phyloP scores from a whole-genome alignment of 495 filamentous ascomycete genomes.

The Rhizodiscina lignyota region DNA sequence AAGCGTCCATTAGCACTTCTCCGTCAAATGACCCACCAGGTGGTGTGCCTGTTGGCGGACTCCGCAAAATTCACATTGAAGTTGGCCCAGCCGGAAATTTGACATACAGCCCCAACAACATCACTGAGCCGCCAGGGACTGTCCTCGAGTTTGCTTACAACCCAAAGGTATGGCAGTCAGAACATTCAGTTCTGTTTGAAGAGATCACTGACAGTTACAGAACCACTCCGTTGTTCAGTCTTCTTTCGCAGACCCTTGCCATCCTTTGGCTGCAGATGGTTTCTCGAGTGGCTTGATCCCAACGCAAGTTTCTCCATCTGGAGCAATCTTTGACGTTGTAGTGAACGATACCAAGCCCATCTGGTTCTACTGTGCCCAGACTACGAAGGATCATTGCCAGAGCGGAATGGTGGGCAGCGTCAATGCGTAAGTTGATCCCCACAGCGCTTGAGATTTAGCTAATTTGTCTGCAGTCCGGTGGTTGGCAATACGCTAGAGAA shows the following conservation, averaged over 20 bases:
- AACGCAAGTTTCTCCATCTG: conserved; percentile 9
- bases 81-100: conserved; percentile 13
- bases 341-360: conserved; percentile 31
- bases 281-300: conserved; percentile 21
- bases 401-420: conserved; percentile 34
- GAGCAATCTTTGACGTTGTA: conserved; percentile 29
- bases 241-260: conserved; percentile 25
- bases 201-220: conserved; percentile 7
- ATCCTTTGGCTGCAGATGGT: conserved; percentile 12
- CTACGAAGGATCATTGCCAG: conserved; percentile 24
- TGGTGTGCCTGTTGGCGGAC: too few species aligned
- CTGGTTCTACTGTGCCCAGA: conserved; percentile 44
- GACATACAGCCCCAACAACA: conserved; percentile 20
- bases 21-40: too few species aligned
- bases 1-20: too few species aligned
- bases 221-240: conserved; percentile 33
- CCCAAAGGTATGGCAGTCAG: conserved; percentile 27
- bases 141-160: conserved; percentile 38
- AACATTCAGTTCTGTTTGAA: conserved; percentile 3
- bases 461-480: conserved; percentile 1
- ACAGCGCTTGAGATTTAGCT: background rate
- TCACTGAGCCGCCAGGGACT: conserved; percentile 26
- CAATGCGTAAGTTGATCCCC: conserved; percentile 21
- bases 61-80: too few species aligned
- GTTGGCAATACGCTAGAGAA: conserved; percentile 10